phyloP scores from a whole-genome alignment of 2,329 filamentous ascomycete species.

The Curvularia lunata region DNA sequence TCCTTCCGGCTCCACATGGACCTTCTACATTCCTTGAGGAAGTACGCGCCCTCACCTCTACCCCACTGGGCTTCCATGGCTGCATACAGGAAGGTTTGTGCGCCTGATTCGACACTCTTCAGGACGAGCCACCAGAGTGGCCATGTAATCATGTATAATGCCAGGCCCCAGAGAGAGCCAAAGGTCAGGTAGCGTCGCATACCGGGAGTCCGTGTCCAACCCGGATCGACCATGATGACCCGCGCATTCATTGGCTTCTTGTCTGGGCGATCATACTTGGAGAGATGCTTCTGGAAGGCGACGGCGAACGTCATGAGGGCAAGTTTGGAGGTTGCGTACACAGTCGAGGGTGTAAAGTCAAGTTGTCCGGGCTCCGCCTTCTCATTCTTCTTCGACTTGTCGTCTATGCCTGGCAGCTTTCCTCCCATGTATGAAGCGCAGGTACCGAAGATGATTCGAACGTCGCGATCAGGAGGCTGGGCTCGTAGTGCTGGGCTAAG shows the following conservation, averaged over 20 bases:
- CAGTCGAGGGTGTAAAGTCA: constrained; percentile 53
- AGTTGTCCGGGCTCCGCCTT: constrained; percentile 32
- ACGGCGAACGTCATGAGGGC: constrained; percentile 88
- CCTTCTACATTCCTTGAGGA: constrained; percentile 89
- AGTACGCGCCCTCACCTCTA: constrained; percentile 68
- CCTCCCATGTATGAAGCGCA: constrained; percentile 88
- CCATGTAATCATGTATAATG: constrained; percentile 78
- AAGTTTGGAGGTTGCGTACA: constrained; percentile 62
- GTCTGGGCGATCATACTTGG: constrained; percentile 83
- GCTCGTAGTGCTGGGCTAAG: constrained; percentile 87
- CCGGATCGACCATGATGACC: constrained; percentile 87
- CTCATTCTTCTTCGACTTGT: constrained; percentile 63
- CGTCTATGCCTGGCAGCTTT: constrained; percentile 64
- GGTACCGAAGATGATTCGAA: constrained; percentile 83
- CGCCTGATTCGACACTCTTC: constrained; percentile 82
- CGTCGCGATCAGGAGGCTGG: constrained; percentile 92
- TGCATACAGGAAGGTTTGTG: constrained; percentile 85
- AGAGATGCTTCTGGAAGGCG: constrained; percentile 90
- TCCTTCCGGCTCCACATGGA: constrained; percentile 75
- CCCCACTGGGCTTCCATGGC: constrained; percentile 79
- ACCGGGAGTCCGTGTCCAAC: constrained; percentile 82
- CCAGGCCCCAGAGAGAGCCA: constrained; percentile 80
- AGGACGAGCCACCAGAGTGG: constrained; percentile 84
- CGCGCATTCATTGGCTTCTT: constrained; percentile 79
- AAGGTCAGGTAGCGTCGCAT: constrained; percentile 86